A percentile compares a stretch with the other conserved stretches of the same genome.
Conservation (phyloP, 176 grass and related monocot species). For the Oryza meyeriana region DNA sequence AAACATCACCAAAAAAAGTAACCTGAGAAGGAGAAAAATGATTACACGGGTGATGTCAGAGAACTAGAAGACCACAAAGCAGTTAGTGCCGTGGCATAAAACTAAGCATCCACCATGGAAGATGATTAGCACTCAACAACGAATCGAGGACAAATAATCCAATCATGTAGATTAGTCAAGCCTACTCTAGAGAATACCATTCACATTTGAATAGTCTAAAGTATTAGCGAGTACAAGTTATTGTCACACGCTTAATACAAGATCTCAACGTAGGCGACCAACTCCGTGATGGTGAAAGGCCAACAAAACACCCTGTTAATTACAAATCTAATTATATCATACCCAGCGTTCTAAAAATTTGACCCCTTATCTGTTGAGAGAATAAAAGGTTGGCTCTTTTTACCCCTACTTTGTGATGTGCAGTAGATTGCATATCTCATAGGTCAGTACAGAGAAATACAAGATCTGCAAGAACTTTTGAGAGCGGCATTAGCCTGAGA, state of each 20-base stretch:
- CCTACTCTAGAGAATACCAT: constrained; percentile 13
- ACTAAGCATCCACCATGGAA: constrained; percentile 11
- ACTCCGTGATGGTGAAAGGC: constrained; percentile 39
- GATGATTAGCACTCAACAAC: background rate
- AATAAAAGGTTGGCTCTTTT: background rate
- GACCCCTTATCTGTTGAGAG: background rate
- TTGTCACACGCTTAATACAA: constrained; percentile 28
- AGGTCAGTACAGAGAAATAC: background rate
- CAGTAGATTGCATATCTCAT: background rate
- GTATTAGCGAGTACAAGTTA: constrained; percentile 8
- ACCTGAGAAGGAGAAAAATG: background rate
- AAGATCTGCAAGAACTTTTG: background rate
- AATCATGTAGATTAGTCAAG: constrained; percentile 34
- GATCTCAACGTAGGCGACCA: constrained; percentile 28
- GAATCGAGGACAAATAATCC: background rate
- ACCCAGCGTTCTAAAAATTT: background rate
- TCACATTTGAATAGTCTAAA: constrained; percentile 31
- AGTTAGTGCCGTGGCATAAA: background rate
- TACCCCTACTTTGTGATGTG: background rate
- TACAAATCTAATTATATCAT: background rate
- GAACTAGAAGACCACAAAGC: background rate
- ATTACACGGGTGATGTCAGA: background rate
- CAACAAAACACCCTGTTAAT: constrained; percentile 2
- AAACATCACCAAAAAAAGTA: background rate
- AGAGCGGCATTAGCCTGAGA: background rate